These are phyloP conservation scores for Mortierella antarctica DNA, from an alignment of 192 early-diverging fungal genomes.

Conservation along the genomic window DNA sequence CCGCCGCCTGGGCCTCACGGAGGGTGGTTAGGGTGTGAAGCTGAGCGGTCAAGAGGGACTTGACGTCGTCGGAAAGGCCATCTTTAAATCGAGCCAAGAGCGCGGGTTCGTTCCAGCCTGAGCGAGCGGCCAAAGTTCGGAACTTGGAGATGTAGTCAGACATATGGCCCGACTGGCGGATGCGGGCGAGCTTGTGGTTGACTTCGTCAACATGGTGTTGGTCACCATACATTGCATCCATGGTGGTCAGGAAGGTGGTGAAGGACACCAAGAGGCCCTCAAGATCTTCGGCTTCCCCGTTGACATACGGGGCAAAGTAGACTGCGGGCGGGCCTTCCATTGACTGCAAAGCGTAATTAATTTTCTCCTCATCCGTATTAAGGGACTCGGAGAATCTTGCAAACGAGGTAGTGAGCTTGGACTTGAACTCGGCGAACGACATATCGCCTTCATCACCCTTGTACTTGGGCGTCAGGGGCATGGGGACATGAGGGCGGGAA, in stretches of 20 bases:
- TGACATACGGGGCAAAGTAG: neutral
- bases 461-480: conserved; percentile 7
- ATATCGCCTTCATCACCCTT: neutral
- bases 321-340: neutral
- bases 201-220: neutral
- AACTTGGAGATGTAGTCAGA: neutral
- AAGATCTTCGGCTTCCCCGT: neutral
- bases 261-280: conserved; percentile 4
- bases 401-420: neutral
- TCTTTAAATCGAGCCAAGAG: conserved; percentile 10
- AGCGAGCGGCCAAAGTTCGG: neutral
- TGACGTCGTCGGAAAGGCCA: conserved; percentile 1
- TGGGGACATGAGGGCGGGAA: neutral
- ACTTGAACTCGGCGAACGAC: conserved; percentile 4
- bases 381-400: neutral
- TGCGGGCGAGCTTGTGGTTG: neutral
- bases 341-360: neutral
- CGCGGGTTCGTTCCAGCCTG: conserved; percentile 5
- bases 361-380: neutral
- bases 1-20: neutral
- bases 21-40: neutral
- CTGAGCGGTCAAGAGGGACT: neutral
- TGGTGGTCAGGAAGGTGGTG: no score
- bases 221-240: neutral
- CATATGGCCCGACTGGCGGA: conserved; percentile 4